Evolutionary conservation across 139 green algal genomes (phyloP).

Genomic region (Trebouxia sp.): DNA sequence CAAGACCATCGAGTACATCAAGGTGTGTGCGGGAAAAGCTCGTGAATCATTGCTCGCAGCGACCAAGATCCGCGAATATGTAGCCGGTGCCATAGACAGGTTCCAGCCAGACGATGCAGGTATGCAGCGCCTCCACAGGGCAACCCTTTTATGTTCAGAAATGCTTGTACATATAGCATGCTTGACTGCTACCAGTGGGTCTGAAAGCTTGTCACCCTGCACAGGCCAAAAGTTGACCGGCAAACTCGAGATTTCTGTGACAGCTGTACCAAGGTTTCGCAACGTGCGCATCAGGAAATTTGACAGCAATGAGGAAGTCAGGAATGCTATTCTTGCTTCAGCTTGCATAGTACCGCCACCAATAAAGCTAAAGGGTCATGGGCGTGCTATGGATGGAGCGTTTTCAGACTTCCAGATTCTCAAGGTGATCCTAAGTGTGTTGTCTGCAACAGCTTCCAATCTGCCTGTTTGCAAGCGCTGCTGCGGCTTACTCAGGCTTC

Average conservation of each 20-base stretch:
- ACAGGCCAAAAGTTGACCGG: background rate
- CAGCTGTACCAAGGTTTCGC: constrained; percentile 24
- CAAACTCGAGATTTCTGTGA: constrained; percentile 33
- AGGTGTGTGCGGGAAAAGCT: background rate
- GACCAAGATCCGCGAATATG: constrained; percentile 23
- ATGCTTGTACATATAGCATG: background rate
- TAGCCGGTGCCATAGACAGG: constrained; percentile 24
- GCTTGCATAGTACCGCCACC: constrained; percentile 37
- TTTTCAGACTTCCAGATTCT: constrained; percentile 31
- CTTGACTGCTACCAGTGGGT: background rate
- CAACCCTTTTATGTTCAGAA: no score
- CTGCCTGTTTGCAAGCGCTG: no score
- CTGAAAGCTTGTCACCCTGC: background rate
- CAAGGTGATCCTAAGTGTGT: background rate
- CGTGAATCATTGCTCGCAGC: background rate
- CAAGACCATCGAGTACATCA: background rate
- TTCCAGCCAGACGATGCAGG: constrained; percentile 6
- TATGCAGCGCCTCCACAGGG: no score
- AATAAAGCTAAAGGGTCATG: constrained; percentile 27
- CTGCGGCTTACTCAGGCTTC: no score
- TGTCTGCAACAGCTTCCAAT: no score
- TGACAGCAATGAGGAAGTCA: background rate
- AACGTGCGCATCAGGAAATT: constrained; percentile 32
- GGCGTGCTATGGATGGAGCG: constrained; percentile 37
- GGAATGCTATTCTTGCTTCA: constrained; percentile 35